Evolutionary conservation across 768 basidiomycete species (phyloP), one percentile per base, ranked within the genome.

Genomic region (Chalciporus sphaerocephalus): DNA sequence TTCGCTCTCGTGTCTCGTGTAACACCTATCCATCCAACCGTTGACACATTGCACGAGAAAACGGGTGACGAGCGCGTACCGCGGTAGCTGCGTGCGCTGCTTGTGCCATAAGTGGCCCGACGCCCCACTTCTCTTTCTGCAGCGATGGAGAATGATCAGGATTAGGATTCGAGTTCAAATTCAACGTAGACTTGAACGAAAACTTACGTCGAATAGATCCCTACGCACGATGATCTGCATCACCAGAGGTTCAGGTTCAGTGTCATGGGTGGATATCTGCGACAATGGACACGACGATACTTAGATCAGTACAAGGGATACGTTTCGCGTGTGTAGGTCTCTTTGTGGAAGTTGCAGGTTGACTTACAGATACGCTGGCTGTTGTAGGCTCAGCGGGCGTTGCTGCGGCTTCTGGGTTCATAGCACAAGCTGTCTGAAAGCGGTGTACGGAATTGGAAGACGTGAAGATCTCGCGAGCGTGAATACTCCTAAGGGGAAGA

Each of bases 211-310:
- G 18, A 70, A 65, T 25, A 74, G 58, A 44, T 73, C 73, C 33
- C 68, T 57, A 35, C 73, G 61, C 5, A 74, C 70, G 32, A 74
- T 52, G 15, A 74, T 69, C 54, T 74, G 73, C 70, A 74, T 74
- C 30, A 67, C 60, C 15, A 74, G 58, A 2, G 68, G 63, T 11
- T 48, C 59, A 3, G 21, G 1, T 6, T 48, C 59, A 4, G 21
- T 1, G n/a, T n/a, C n/a, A n/a, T n/a, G n/a, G n/a, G 27, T 25
- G 4, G 48, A 23, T 7, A 15, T 33, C 27, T 45, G 44, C 7
- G 33, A 35, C 20, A 33, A 2, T 2, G 17, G 6, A 32, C 7
- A 32, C 11, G 12, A 6, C 21, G 30, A 28, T 8, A 5, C 13
- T 35, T 3, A 5, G 22, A 33, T 42, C 17, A 42, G 21, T 15